Base-by-base conservation (phyloP, 139 green algal species). In the Coelastrella sp. region DNA sequence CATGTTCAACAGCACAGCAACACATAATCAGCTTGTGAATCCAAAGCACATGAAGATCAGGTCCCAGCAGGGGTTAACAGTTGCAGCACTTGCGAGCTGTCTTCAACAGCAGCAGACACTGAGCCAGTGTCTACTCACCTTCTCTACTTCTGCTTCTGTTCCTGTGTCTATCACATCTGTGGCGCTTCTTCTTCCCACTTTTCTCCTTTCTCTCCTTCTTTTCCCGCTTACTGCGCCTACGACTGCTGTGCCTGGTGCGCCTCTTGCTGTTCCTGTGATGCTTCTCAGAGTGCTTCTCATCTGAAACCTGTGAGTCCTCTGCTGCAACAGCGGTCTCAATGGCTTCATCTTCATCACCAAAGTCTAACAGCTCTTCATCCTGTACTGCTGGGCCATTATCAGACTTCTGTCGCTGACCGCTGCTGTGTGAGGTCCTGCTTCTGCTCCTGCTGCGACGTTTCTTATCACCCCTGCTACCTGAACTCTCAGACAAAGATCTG, bases 131-230 rank as follows among this genome's bases (percentile, higher is more conserved):
- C 15, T 13, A 1, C 45, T 57, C 15, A 57, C 45, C 45, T 13
- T 57, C 11, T 13, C 45, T 57, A 57, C 45, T 57, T 64, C 53
- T 64, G 53, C 53, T 64, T 27, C 53, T 64, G 5, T 21, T 64
- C 53, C 53, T 64, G 5, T 64, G 53, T 21, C 21, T 64, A 64
- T 64, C 53, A 2, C 19, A 64, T 9, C 71, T 53, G 23, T 79
- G 71, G 41, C 50, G 45, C 25, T 79, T 50, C 4, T 37, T 37
- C 38, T 79, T 48, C 41, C 30, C 38, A 30, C 62, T 79, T 41
- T 79, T 79, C 1, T 17, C 41, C 71, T 79, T 79, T 21, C 41
- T 32, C 41, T 79, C 71, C 41, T 62, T 79, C 71, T 62, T 79
- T 35, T 41, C 9, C 41, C 32, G 50, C 40, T 50, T 79, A 7